phyloP scores from a whole-genome alignment of 768 basidiomycete species.

The Leccinum fibrillosum region DNA sequence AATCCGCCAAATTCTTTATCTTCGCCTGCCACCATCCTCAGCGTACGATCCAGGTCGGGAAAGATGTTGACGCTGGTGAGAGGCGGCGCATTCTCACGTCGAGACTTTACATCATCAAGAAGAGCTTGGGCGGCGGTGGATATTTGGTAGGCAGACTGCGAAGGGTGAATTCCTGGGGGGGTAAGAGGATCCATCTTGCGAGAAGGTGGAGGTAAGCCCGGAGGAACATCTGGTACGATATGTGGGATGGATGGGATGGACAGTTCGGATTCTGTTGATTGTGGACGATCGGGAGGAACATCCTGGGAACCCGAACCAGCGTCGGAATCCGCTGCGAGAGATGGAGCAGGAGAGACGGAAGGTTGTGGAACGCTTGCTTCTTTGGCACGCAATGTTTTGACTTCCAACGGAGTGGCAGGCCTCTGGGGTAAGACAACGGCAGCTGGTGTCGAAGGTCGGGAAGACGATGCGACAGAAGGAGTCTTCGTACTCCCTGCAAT shows the following conservation, averaged over 20 bases:
- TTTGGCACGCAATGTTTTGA: slow-evolving; percentile 38
- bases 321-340: slow-evolving; percentile 51
- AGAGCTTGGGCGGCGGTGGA: slow-evolving; percentile 82
- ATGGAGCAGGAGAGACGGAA: slow-evolving; percentile 43
- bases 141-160: slow-evolving; percentile 70
- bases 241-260: slow-evolving; percentile 44
- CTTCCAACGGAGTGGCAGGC: slow-evolving; percentile 44
- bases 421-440: slow-evolving; percentile 35
- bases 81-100: slow-evolving; percentile 57
- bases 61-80: slow-evolving; percentile 58
- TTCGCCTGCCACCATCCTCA: slow-evolving; percentile 65
- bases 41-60: slow-evolving; percentile 85
- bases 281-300: slow-evolving; percentile 38
- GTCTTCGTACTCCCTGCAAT: slow-evolving; percentile 36
- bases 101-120: slow-evolving; percentile 76
- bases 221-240: slow-evolving; percentile 49
- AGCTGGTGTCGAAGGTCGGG: slow-evolving; percentile 59
- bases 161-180: slow-evolving; percentile 40
- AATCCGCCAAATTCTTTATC: slow-evolving; percentile 67
- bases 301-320: slow-evolving; percentile 43
- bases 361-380: slow-evolving; percentile 39
- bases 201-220: slow-evolving; percentile 41
- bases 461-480: slow-evolving; percentile 47
- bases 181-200: slow-evolving; percentile 52
- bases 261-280: slow-evolving; percentile 36